A percentile compares a stretch with the other conserved stretches of the same genome.
Conservation (phyloP, 2,329 filamentous ascomycete genomes). For the Neofusicoccum sp. region DNA sequence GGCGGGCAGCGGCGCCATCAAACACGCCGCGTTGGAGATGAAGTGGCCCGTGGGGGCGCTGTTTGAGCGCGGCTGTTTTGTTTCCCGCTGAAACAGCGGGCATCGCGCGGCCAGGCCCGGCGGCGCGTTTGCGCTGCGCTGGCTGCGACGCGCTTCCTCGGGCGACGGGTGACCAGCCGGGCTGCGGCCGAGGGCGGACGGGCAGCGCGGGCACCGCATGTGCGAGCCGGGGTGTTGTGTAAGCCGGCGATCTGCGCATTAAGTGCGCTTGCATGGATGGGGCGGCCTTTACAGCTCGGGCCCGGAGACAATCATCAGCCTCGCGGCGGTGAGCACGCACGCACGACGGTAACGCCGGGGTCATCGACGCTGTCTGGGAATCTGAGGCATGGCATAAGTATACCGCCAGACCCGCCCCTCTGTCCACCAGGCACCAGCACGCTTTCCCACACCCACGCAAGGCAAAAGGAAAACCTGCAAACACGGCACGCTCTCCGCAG, state of each 20-base stretch:
- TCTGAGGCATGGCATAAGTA: slow-evolving; percentile 18
- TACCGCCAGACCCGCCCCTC: slow-evolving; percentile 13
- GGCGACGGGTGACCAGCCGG: slow-evolving; percentile 4
- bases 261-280: slow-evolving; percentile 12
- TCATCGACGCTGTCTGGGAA: slow-evolving; percentile 12
- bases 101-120: background rate
- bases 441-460: background rate
- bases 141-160: background rate
- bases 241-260: slow-evolving; percentile 14
- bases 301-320: slow-evolving; percentile 17
- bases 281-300: slow-evolving; percentile 14
- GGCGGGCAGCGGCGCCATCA: background rate
- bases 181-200: slow-evolving; percentile 12
- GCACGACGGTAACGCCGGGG: slow-evolving; percentile 16
- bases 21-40: slow-evolving; percentile 8
- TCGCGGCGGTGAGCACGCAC: slow-evolving; percentile 16
- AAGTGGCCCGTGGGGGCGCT: slow-evolving; percentile 5
- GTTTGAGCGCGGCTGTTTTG: slow-evolving; percentile 12
- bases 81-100: slow-evolving; percentile 7
- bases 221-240: slow-evolving; percentile 12
- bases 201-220: slow-evolving; percentile 8
- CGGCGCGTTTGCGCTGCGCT: slow-evolving; percentile 12
- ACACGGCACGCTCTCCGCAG: slow-evolving; percentile 3
- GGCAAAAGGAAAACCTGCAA: background rate
- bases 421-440: background rate